phyloP scores from a whole-genome alignment of 2,329 filamentous ascomycete genomes.

The Mycosphaerella sp. region DNA sequence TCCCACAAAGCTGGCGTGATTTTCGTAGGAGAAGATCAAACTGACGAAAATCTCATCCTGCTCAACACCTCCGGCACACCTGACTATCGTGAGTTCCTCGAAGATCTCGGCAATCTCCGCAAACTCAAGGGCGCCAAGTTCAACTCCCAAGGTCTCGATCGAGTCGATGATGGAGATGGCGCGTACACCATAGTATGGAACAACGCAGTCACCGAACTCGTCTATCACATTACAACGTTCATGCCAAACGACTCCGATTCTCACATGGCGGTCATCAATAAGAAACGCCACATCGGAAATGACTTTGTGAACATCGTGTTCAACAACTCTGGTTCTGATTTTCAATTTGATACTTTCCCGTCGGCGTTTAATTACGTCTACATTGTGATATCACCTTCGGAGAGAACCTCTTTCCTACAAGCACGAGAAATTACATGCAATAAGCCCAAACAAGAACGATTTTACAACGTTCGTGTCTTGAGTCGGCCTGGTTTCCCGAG shows the following conservation, averaged over 20 bases:
- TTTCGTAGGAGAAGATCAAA: slow-evolving; percentile 85
- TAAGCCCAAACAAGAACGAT: slow-evolving; percentile 45
- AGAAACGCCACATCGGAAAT: slow-evolving; percentile 95
- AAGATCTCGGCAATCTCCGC: slow-evolving; percentile 73
- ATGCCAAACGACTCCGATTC: slow-evolving; percentile 87
- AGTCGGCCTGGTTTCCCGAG: slow-evolving; percentile 84
- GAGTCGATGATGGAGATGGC: slow-evolving; percentile 70
- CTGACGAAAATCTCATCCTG: slow-evolving; percentile 73
- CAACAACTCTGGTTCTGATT: slow-evolving; percentile 85
- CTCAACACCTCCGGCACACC: slow-evolving; percentile 78
- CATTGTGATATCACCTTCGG: slow-evolving; percentile 89
- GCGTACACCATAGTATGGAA: slow-evolving; percentile 90
- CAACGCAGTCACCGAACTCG: slow-evolving; percentile 87
- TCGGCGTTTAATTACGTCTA: slow-evolving; percentile 96
- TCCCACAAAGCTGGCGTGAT: slow-evolving; percentile 93
- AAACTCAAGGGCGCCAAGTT: slow-evolving; percentile 75
- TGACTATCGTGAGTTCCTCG: slow-evolving; percentile 81
- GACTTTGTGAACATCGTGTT: slow-evolving; percentile 98
- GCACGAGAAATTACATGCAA: slow-evolving; percentile 42
- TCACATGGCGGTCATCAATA: slow-evolving; percentile 51
- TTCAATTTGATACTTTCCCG: slow-evolving; percentile 85
- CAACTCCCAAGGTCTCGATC: slow-evolving; percentile 88
- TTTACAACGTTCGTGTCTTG: slow-evolving; percentile 86
- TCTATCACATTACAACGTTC: slow-evolving; percentile 93
- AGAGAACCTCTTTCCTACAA: slow-evolving; percentile 67